These are phyloP conservation scores for Ogataea glucozyma DNA, from an alignment of 805 yeast genomes.

Conservation along the genomic window DNA sequence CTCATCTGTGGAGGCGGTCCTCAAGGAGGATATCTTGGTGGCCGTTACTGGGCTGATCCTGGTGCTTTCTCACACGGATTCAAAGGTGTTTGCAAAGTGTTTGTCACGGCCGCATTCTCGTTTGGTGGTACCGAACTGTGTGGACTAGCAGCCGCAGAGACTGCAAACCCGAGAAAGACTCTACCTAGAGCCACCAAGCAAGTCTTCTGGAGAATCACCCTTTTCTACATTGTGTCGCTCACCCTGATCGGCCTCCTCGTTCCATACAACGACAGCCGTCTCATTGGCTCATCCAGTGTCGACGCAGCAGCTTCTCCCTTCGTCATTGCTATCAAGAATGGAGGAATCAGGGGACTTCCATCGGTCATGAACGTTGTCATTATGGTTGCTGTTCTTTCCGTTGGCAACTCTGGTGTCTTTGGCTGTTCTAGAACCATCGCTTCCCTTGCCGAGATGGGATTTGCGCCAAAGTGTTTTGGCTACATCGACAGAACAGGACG, in stretches of 20 bases:
- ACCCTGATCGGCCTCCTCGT: conserved; percentile 56
- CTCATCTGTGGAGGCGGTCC: conserved; percentile 62
- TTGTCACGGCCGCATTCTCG: conserved; percentile 58
- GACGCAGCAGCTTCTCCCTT: conserved; percentile 69
- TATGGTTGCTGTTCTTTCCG: conserved; percentile 62
- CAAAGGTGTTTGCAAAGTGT: conserved; percentile 59
- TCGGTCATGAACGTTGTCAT: conserved; percentile 67
- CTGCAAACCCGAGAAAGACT: conserved; percentile 54
- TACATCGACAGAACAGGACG: conserved; percentile 70
- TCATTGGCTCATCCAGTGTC: conserved; percentile 46
- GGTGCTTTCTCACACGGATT: conserved; percentile 51
- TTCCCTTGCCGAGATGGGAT: conserved; percentile 61
- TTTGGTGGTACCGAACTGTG: conserved; percentile 64
- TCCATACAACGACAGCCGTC: conserved; percentile 50
- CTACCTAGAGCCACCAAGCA: conserved; percentile 62
- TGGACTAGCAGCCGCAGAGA: conserved; percentile 64
- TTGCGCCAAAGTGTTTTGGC: conserved; percentile 55
- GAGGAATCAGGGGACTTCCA: conserved; percentile 58
- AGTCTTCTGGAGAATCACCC: conserved; percentile 56
- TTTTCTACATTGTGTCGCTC: conserved; percentile 54
- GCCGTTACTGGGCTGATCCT: conserved; percentile 57
- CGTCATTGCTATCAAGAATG: conserved; percentile 60
- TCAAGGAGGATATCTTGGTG: conserved; percentile 55
- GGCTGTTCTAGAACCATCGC: conserved; percentile 64
- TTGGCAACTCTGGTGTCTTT: conserved; percentile 66